Evolutionary conservation across 306 rosid species (phyloP).

Genomic region (Ormosia emarginata): DNA sequence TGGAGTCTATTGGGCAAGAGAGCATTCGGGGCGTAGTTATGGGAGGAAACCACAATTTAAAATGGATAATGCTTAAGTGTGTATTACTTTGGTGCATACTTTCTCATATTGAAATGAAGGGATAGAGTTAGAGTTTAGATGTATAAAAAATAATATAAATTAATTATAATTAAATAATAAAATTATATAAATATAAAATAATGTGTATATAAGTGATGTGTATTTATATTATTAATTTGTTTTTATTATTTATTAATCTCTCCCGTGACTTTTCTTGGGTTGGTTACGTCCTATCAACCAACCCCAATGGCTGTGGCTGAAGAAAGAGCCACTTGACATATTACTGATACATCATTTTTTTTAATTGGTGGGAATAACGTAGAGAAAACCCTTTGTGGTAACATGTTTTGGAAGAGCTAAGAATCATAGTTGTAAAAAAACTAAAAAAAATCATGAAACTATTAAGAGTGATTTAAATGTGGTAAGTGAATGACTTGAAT

Average conservation of each 20-base stretch:
- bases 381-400: neutral
- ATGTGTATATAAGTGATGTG: too few relatives aligned
- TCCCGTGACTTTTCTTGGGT: neutral
- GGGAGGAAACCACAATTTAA: too few relatives aligned
- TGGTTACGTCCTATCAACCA: neutral
- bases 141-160: too few relatives aligned
- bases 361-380: neutral
- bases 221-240: neutral
- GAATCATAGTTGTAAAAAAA: neutral
- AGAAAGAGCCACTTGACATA: neutral
- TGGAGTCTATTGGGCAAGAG: too few relatives aligned
- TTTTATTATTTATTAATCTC: neutral
- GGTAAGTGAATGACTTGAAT: neutral
- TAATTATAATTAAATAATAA: too few relatives aligned
- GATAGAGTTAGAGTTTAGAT: too few relatives aligned
- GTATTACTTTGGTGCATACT: too few relatives aligned
- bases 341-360: neutral
- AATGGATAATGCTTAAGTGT: too few relatives aligned
- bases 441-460: too few relatives aligned
- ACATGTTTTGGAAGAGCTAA: neutral
- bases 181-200: too few relatives aligned
- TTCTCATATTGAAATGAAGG: too few relatives aligned
- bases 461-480: neutral
- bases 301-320: neutral
- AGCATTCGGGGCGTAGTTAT: too few relatives aligned